Percentiles rank a stretch among this genome's conserved stretches.
Conservation (phyloP, 2,329 filamentous ascomycete species). For the Xylaria sp. region DNA sequence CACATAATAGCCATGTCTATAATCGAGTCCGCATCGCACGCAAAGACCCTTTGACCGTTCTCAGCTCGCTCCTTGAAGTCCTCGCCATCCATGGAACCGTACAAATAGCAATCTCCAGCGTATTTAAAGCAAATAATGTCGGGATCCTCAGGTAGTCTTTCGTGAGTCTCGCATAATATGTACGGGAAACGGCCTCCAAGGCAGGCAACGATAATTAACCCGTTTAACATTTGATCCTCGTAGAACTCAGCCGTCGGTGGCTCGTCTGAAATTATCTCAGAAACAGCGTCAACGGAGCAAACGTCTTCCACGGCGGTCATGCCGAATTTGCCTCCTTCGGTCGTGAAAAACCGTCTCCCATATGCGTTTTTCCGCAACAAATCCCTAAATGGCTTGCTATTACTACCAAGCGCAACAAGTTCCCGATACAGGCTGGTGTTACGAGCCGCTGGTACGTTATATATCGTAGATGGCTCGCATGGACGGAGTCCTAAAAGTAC, state of each 20-base stretch:
- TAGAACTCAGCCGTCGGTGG: not conserved
- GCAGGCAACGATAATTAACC: not conserved
- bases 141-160: no score
- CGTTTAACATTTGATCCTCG: not conserved
- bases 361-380: not conserved
- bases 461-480: no score
- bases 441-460: rapidly evolving
- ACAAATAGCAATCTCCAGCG: not conserved
- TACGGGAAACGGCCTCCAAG: not conserved
- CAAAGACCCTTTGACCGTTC: not conserved
- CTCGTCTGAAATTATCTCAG: not conserved
- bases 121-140: not conserved
- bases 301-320: slow-evolving; percentile 2
- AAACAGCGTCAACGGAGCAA: not conserved
- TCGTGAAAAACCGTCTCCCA: not conserved
- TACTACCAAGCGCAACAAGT: no score
- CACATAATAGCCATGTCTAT: not conserved
- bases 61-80: not conserved
- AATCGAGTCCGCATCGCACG: no score
- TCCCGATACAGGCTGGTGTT: no score
- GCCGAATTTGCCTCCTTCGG: not conserved
- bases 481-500: not conserved
- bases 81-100: not conserved
- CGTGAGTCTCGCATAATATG: not conserved
- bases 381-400: not conserved